A percentile compares a stretch with the other conserved stretches of the same genome.
These are phyloP conservation scores for Alternaria sp. DNA, from an alignment of 2,329 filamentous ascomycete species.

Conservation along the genomic window DNA sequence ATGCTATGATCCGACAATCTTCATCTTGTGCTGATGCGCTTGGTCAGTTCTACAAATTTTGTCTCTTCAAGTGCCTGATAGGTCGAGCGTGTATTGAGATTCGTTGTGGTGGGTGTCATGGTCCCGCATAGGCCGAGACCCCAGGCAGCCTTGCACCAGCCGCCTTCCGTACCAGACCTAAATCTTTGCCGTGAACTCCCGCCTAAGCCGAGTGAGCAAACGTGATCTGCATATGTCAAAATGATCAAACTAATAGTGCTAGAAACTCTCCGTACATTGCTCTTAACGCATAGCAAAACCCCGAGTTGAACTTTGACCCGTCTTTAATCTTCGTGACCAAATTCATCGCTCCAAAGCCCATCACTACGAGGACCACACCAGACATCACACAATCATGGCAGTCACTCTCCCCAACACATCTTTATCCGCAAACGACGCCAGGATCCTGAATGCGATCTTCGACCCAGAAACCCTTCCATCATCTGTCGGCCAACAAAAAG, in stretches of 20 bases:
- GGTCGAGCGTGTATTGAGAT: neutral
- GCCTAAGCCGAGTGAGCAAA: slow-evolving; percentile 29
- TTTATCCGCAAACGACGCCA: slow-evolving; percentile 49
- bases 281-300: neutral
- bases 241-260: neutral
- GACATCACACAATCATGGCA: slow-evolving; percentile 26
- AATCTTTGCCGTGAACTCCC: slow-evolving; percentile 23
- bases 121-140: neutral
- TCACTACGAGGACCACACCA: neutral
- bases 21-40: neutral
- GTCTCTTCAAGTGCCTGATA: neutral
- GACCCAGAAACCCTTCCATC: slow-evolving; percentile 53
- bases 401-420: slow-evolving; percentile 57
- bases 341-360: neutral
- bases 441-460: slow-evolving; percentile 52
- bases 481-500: slow-evolving; percentile 61
- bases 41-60: neutral
- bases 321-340: neutral
- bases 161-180: neutral
- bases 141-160: neutral
- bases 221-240: neutral
- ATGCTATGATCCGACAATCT: neutral
- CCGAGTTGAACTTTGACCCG: neutral
- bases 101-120: neutral
- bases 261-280: neutral